Base-by-base conservation (phyloP, 441 rosid species). In the Manihot esculenta region DNA sequence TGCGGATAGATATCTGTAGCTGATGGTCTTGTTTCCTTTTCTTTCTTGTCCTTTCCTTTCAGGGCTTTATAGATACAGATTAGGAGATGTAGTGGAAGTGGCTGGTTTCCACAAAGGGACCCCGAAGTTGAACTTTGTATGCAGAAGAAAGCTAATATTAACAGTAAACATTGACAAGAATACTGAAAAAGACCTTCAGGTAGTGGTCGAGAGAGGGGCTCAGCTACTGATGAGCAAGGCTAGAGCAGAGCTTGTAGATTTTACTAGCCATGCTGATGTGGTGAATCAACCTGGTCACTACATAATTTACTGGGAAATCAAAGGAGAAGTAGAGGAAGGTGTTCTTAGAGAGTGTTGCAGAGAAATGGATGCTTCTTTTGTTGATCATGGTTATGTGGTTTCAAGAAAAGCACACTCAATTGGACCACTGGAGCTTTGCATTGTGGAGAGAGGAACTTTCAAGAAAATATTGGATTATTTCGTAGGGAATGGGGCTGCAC, bases 41-140 rank as follows among this genome's bases (percentile, higher is more conserved):
- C 20, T 53, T 5, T 7, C 10, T 7, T 30, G 51, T 1, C 9
- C 0, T 1, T 72, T 38, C 54, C 30, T 61, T 64, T 7, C 85
- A 90, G 97, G 98, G 71, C 85, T 93, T 18, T 90, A 90, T 48
- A 78, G 97, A 50, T 93, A 61, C 78, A 81, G 93, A 42, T 79
- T 93, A 35, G 98, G 98, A 24, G 98, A 93, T 64, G 86, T 93
- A 0, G 97, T 93, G 45, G 97, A 93, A 77, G 98, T 90, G 59
- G 81, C 85, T 3, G 91, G 95, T 18, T 90, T 89, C 76, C 85
- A 90, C 73, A 87, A 82, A 23, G 79, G 85, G 65, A 87, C 93
- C n/a, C 98, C 98, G 7, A 93, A 93, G 60, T 51, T 93, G 73
- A 93, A 82, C 86, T 93, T 85, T 77, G 81, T 90, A 75, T 89